A percentile compares a stretch with the other conserved stretches of the same genome.
phyloP scores from a whole-genome alignment of 306 rosid genomes.

The Arachis hypogaea region DNA sequence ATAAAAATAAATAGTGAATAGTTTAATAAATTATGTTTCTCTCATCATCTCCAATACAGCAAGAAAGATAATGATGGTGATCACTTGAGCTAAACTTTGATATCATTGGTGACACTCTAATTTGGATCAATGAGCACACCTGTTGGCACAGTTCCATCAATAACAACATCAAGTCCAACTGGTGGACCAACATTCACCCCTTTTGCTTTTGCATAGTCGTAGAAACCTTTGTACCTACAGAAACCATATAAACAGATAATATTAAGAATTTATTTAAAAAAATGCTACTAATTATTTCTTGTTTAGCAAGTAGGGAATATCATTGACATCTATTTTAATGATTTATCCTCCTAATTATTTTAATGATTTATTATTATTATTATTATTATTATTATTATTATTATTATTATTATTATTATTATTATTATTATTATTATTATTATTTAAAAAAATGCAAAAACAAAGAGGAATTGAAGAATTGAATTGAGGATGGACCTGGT shows the following conservation, averaged over 20 bases:
- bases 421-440: too few relatives aligned
- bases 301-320: neutral
- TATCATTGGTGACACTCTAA: slow-evolving; percentile 6
- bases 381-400: too few relatives aligned
- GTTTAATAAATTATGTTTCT: neutral
- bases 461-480: neutral
- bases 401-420: too few relatives aligned
- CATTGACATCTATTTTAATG: neutral
- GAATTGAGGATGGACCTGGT: slow-evolving; percentile 57
- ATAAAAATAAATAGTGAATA: slow-evolving; percentile 7
- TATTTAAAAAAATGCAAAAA: neutral
- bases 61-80: slow-evolving; percentile 10
- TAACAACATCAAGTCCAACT: slow-evolving; percentile 85
- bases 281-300: slow-evolving; percentile 14
- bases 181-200: slow-evolving; percentile 64
- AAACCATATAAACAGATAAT: slow-evolving; percentile 31
- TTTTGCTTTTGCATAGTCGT: slow-evolving; percentile 69
- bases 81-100: slow-evolving; percentile 23
- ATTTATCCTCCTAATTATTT: too few relatives aligned
- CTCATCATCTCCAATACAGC: slow-evolving; percentile 25
- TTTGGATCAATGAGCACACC: slow-evolving; percentile 50
- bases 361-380: too few relatives aligned
- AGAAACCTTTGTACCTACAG: slow-evolving; percentile 87
- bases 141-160: slow-evolving; percentile 95
- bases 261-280: neutral